phyloP scores from a whole-genome alignment of 495 filamentous ascomycete genomes.

The Xylaria palmicola region DNA sequence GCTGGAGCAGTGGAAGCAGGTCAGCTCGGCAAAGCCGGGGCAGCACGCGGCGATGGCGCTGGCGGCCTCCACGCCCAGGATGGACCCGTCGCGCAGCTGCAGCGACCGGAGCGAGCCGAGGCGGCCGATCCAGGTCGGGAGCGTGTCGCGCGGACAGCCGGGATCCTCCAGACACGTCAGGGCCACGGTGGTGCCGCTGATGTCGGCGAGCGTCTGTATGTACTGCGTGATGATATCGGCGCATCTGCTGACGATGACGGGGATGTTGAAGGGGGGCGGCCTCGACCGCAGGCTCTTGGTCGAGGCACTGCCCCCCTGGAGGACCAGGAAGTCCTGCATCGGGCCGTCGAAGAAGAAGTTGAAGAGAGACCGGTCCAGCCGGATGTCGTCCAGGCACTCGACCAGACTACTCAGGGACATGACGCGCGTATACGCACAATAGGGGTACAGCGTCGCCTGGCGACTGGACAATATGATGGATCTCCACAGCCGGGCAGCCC shows the following conservation, averaged over 20 bases:
- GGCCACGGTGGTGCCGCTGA: constrained; percentile 27
- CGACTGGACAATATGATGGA: constrained; percentile 67
- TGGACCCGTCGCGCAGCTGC: constrained; percentile 56
- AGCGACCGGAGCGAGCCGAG: constrained; percentile 44
- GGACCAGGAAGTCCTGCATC: constrained; percentile 38
- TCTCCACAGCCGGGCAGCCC: constrained; percentile 66
- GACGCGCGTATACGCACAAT: constrained; percentile 64
- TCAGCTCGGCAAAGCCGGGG: constrained; percentile 58
- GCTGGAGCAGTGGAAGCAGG: constrained; percentile 46
- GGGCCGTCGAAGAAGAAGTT: constrained; percentile 52
- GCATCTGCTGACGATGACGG: constrained; percentile 24
- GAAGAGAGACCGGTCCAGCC: constrained; percentile 37
- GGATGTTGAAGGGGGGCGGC: constrained; percentile 13
- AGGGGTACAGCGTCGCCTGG: constrained; percentile 63
- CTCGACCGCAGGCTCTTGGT: neutral
- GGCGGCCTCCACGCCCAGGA: constrained; percentile 53
- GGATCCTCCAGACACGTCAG: constrained; percentile 50
- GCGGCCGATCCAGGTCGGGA: constrained; percentile 38
- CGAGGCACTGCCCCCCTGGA: neutral
- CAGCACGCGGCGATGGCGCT: constrained; percentile 57
- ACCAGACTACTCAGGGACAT: constrained; percentile 62
- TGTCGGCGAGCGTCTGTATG: constrained; percentile 34
- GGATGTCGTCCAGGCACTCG: constrained; percentile 55
- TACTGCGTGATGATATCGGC: constrained; percentile 33
- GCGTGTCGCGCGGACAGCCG: constrained; percentile 24